phyloP scores from a whole-genome alignment of 257 asterid species.

The Petunia axillaris region DNA sequence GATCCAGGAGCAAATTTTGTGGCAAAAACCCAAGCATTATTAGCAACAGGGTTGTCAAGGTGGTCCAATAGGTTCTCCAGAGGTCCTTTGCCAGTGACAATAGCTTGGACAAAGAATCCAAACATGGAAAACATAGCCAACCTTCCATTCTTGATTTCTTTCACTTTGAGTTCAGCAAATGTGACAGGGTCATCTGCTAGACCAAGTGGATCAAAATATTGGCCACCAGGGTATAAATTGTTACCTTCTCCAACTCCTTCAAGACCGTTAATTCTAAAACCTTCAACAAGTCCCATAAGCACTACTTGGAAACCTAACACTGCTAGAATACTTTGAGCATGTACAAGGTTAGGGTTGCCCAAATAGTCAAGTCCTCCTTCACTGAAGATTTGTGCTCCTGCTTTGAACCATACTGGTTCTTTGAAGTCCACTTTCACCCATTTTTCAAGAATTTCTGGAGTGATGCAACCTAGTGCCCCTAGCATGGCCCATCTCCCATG shows the following conservation, averaged over 20 bases:
- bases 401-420: constrained; percentile 62
- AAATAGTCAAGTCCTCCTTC: constrained; percentile 54
- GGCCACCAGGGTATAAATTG: constrained; percentile 50
- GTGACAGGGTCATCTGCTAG: constrained; percentile 59
- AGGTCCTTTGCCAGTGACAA: constrained; percentile 58
- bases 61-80: constrained; percentile 50
- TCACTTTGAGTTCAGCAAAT: constrained; percentile 59
- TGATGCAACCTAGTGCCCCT: constrained; percentile 55
- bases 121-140: constrained; percentile 66
- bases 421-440: constrained; percentile 43
- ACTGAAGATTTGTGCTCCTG: constrained; percentile 52
- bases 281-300: constrained; percentile 57
- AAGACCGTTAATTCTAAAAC: constrained; percentile 46
- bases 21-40: constrained; percentile 56
- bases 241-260: constrained; percentile 51
- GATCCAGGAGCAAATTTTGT: constrained; percentile 52
- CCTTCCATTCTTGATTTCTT: constrained; percentile 56
- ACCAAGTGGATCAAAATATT: constrained; percentile 51
- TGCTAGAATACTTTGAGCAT: constrained; percentile 51
- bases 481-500: constrained; percentile 64
- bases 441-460: constrained; percentile 51
- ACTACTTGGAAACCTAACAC: constrained; percentile 51
- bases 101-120: constrained; percentile 68
- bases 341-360: constrained; percentile 54
- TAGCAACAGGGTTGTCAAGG: constrained; percentile 51